Base-by-base conservation (phyloP, 305 asterid species). In the Fraxinus greggii region DNA sequence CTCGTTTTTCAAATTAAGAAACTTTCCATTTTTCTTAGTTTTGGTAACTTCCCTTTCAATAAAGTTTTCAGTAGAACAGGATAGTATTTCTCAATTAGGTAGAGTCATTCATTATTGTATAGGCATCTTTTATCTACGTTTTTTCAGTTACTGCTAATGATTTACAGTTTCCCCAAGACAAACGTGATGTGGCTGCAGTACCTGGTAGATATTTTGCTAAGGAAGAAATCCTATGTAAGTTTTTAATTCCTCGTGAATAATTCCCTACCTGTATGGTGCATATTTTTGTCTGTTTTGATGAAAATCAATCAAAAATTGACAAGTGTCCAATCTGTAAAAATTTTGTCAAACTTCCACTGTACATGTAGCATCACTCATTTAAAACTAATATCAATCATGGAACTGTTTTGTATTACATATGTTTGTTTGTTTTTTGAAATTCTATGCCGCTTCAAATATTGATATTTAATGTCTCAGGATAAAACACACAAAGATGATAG, bases 121-220 rank as follows among this genome's bases (percentile, higher is more conserved):
- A 72, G 26, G 7, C 36, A 75, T 59, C 69, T 40, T 36, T 80
- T 78, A 17, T 45, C 73, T 24, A 65, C 13, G 33, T 38, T 77
- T 48, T 79, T 77, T 65, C 75, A 73, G 56, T 81, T 31, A 15
- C 48, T 32, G 72, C 76, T 81, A 75, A 72, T 69, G 78, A 48
- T 81, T 29, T 78, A 72, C 95, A 96, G 98, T 83, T 96, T 93
- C 83, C 97, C 97, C 56, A 94, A 93, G 97, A 96, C 98, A 23
- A 96, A 94, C 67, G 95, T 96, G 81, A 59, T 93, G 79, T 94
- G 99, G 98, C 86, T 94, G 84, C 98, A 92, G 80, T 94, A 96
- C 86, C 82, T 94, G 92, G 92, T 94, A n/a, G 97, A 94, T 86
- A 91, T 93, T 81, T 83, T 96, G 88, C 90, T 93, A 10, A 31